Base-by-base conservation (phyloP, 345 rosid genomes). In the Populus pruinosa region DNA sequence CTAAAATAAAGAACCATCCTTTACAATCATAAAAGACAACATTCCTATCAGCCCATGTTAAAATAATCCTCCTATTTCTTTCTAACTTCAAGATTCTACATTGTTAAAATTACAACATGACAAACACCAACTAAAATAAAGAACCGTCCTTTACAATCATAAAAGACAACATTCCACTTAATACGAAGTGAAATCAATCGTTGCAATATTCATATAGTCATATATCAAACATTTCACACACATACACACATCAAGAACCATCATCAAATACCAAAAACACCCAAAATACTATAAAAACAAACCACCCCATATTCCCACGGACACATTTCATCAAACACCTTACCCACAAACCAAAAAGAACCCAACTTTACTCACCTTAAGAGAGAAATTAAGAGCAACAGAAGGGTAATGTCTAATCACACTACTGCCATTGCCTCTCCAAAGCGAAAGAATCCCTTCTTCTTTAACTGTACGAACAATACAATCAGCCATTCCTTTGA, bases 371-470 rank as follows among this genome's bases (percentile, higher is more conserved):
- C 39, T 23, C 63, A 88, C 94, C 90, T 96, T 93, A 13, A 96
- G 96, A 16, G 99, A 96, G 87, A 96, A 96, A 85, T 96, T 96
- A 74, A 93, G 95, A 53, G 99, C 97, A 11, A 93, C 99, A 1
- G 99, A 96, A 70, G 99, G 99, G 74, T 96, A 93, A 86, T 96
- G 88, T 23, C 98, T 91, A 68, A 96, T 89, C 27, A 96, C 97
- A 70, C 97, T 89, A 72, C 92, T 96, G 38, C 97, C 99, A 78
- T 96, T 96, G 84, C 99, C 99, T 84, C 99, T 88, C 99, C 99
- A 96, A 4, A 96, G 85, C 47, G 98, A 96, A 6, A 91, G 81
- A 76, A 89, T 72, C 6, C 98, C 98, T 78, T 96, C 99, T 85
- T 96, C 99, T 38, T 86, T 86, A 14, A 93, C 89, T 0, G 93